A percentile compares a stretch with the other conserved stretches of the same genome.
Evolutionary conservation across 257 asterid genomes (phyloP).

Genomic region (Salvia miltiorrhiza): DNA sequence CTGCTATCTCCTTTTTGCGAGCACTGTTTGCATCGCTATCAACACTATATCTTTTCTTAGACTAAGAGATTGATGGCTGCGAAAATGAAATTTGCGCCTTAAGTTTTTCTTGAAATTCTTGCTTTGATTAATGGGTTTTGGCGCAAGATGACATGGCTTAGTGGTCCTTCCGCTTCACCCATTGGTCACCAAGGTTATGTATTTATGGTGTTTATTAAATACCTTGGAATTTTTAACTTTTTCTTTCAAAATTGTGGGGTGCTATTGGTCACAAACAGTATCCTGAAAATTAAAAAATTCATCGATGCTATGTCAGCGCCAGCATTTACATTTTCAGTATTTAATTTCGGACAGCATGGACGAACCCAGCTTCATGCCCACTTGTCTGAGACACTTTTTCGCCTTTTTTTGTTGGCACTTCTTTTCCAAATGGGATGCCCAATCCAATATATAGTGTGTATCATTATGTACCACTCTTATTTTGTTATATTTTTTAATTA

Average conservation of each 20-base stretch:
- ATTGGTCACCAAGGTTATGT: constrained; percentile 35
- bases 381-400: background rate
- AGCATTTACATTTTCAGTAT: constrained; percentile 11
- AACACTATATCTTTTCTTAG: constrained; percentile 19
- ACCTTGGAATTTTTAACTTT: background rate
- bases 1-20: background rate
- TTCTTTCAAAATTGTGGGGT: constrained; percentile 1
- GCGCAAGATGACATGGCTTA: constrained; percentile 22
- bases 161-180: constrained; percentile 33
- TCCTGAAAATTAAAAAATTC: constrained; percentile 3
- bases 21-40: constrained; percentile 21
- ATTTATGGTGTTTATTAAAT: constrained; percentile 15
- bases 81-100: constrained; percentile 24
- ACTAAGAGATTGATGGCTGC: constrained; percentile 19
- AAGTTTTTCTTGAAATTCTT: constrained; percentile 3
- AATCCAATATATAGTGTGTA: too few relatives aligned
- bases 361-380: background rate
- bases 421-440: too few relatives aligned
- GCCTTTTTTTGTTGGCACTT: background rate
- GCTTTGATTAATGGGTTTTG: constrained; percentile 14
- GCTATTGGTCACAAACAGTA: constrained; percentile 30
- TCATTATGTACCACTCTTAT: too few relatives aligned
- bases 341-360: constrained; percentile 22
- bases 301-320: constrained; percentile 28
- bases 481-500: too few relatives aligned